These are phyloP conservation scores for Pleurozium schreberi DNA, from an alignment of 225 moss, liverwort and hornwort genomes.

Conservation along the genomic window DNA sequence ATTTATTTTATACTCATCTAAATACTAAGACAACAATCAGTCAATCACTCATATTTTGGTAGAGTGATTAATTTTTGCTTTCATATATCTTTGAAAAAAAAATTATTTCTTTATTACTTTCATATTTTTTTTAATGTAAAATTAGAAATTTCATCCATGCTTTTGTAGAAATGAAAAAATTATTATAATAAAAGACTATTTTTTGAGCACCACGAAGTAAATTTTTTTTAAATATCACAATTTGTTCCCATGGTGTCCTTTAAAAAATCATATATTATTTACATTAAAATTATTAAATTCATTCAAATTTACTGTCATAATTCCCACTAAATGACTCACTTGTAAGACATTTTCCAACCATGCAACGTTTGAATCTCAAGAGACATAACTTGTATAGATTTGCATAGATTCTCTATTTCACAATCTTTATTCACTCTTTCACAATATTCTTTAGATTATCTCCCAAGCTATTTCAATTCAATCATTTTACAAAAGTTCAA, in stretches of 20 bases:
- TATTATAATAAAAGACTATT: too few species aligned
- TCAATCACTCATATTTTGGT: too few species aligned
- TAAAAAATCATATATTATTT: neutral
- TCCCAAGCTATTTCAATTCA: neutral
- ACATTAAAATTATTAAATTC: neutral
- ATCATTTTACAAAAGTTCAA: neutral
- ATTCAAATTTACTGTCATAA: too few species aligned
- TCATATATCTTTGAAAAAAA: too few species aligned
- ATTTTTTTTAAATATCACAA: neutral
- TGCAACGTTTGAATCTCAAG: neutral
- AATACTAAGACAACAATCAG: too few species aligned
- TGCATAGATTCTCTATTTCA: neutral
- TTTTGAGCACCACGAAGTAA: neutral
- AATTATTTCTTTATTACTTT: too few species aligned
- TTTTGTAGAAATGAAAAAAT: neutral
- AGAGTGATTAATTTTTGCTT: too few species aligned
- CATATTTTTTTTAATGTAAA: neutral
- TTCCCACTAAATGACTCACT: accelerated
- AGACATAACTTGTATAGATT: neutral
- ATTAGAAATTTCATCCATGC: neutral
- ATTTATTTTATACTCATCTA: too few species aligned
- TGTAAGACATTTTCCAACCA: accelerated
- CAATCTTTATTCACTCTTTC: neutral
- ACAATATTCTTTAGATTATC: too few species aligned
- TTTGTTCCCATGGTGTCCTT: accelerated